A percentile compares a stretch with the other conserved stretches of the same genome.
Evolutionary conservation across 345 rosid species (phyloP).

Genomic region (Excoecaria cochinchinensis): DNA sequence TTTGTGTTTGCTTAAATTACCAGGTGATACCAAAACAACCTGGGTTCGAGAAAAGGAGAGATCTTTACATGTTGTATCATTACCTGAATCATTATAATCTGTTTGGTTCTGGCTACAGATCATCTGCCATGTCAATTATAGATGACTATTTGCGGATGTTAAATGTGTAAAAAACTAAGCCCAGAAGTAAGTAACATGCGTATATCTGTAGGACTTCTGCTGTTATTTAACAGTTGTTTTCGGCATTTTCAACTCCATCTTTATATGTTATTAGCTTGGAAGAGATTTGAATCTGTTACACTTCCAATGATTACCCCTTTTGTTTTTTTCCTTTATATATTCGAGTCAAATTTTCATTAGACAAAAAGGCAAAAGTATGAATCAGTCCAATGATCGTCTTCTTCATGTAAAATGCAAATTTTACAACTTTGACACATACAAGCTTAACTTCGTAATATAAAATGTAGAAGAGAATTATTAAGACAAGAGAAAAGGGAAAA

Average conservation of each 20-base stretch:
- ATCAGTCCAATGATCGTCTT: not conserved
- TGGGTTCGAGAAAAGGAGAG: slow-evolving; percentile 81
- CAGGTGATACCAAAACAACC: slow-evolving; percentile 87
- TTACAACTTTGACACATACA: too few relatives aligned
- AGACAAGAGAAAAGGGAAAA: too few relatives aligned
- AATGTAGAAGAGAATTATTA: too few relatives aligned
- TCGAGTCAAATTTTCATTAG: too few relatives aligned
- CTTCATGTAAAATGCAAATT: not conserved
- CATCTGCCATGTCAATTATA: slow-evolving; percentile 74
- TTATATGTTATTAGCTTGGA: not conserved
- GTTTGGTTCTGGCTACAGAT: slow-evolving; percentile 83
- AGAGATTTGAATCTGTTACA: not conserved
- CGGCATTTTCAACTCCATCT: not conserved
- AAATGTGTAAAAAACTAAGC: slow-evolving; percentile 26
- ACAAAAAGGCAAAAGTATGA: too few relatives aligned
- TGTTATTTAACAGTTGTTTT: not conserved
- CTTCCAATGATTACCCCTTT: not conserved
- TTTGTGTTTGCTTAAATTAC: not conserved
- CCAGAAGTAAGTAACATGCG: not conserved
- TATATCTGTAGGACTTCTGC: not conserved
- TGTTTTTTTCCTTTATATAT: not conserved
- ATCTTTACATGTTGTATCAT: slow-evolving; percentile 75
- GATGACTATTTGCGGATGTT: slow-evolving; percentile 65
- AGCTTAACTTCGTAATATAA: too few relatives aligned
- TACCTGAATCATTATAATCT: slow-evolving; percentile 92